Evolutionary conservation across 1,284 basidiomycete genomes (phyloP).

Genomic region (Polyporus tsugae): DNA sequence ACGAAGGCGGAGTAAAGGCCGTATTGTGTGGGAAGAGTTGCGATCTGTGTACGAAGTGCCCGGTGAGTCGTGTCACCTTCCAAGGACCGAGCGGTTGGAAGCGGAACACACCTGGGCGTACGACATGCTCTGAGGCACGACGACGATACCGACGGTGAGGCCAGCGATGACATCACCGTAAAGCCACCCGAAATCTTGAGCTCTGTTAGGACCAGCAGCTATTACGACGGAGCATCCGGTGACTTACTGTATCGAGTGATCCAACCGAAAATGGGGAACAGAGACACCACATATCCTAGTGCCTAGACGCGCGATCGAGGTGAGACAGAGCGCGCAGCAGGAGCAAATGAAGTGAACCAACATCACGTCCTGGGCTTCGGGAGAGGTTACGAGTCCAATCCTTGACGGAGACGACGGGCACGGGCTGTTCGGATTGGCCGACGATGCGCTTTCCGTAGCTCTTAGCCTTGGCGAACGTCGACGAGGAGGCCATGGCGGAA

Average conservation of each 20-base stretch:
- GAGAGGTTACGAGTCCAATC: slow-evolving; percentile 58
- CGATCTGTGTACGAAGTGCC: slow-evolving; percentile 61
- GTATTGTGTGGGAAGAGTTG: slow-evolving; percentile 86
- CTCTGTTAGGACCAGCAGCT: not conserved
- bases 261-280: slow-evolving; percentile 90
- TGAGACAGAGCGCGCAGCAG: slow-evolving; percentile 23
- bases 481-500: slow-evolving; percentile 47
- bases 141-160: slow-evolving; percentile 90
- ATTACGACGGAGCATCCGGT: not conserved
- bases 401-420: slow-evolving; percentile 62
- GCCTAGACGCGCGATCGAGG: slow-evolving; percentile 48
- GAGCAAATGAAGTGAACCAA: slow-evolving; percentile 41
- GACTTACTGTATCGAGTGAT: slow-evolving; percentile 82
- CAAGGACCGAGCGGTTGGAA: slow-evolving; percentile 1
- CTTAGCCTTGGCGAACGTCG: slow-evolving; percentile 48
- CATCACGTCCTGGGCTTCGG: slow-evolving; percentile 55
- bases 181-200: slow-evolving; percentile 73
- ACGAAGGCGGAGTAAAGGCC: slow-evolving; percentile 97
- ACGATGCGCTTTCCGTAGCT: slow-evolving; percentile 66
- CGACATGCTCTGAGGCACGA: slow-evolving; percentile 91
- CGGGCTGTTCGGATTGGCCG: slow-evolving; percentile 64
- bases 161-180: slow-evolving; percentile 88
- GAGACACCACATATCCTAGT: slow-evolving; percentile 65
- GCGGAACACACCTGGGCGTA: slow-evolving; percentile 66
- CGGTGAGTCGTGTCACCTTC: slow-evolving; percentile 34